These are phyloP conservation scores for Kwoniella sp. DNA, from an alignment of 768 basidiomycete genomes.

Conservation along the genomic window DNA sequence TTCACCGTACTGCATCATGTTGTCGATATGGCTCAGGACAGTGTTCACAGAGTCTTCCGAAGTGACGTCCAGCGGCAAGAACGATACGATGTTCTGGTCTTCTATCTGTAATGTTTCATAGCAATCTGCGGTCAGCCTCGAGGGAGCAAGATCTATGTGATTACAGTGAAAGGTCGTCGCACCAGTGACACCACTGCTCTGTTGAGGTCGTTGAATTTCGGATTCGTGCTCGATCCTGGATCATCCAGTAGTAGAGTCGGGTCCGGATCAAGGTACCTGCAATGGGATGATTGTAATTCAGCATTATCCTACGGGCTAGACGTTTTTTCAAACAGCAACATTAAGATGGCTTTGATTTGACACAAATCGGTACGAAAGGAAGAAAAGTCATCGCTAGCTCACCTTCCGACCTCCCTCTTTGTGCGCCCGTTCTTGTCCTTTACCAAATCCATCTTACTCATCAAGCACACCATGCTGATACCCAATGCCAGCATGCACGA, in stretches of 20 bases:
- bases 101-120: conserved; percentile 80
- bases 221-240: conserved; percentile 62
- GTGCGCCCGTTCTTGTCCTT: conserved; percentile 62
- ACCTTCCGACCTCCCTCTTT: conserved; percentile 79
- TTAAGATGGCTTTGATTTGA: too few species aligned
- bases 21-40: conserved; percentile 93
- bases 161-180: conserved; percentile 51
- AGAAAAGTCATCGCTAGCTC: conserved; percentile 37
- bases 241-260: conserved; percentile 72
- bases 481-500: conserved; percentile 98
- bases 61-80: conserved; percentile 89
- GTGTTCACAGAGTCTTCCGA: conserved; percentile 85
- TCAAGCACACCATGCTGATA: conserved; percentile 93
- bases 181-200: conserved; percentile 94
- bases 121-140: not conserved
- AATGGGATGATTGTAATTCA: not conserved
- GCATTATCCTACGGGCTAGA: not conserved
- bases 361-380: too few species aligned
- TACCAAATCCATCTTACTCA: conserved; percentile 99
- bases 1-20: conserved; percentile 98
- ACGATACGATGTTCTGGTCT: conserved; percentile 96
- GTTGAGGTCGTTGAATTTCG: conserved; percentile 89
- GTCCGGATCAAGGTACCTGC: conserved; percentile 91
- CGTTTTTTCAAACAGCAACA: too few species aligned
- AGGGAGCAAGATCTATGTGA: not conserved